These are phyloP conservation scores for Neurospora terricola DNA, from an alignment of 495 filamentous ascomycete species.

Conservation along the genomic window DNA sequence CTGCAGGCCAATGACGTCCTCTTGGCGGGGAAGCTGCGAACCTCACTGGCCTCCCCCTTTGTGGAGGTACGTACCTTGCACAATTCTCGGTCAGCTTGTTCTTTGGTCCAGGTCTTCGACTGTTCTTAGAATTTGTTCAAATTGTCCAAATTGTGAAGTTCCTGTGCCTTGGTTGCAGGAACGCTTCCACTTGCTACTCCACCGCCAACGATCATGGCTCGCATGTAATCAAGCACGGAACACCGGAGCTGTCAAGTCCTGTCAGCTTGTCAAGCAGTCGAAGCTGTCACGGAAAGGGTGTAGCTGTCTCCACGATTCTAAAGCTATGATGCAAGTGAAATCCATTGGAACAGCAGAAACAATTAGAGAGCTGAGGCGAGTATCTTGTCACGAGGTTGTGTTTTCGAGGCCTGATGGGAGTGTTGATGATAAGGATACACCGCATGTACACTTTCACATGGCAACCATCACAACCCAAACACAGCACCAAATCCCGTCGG, in stretches of 20 bases:
- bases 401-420: neutral
- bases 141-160: neutral
- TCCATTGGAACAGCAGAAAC: neutral
- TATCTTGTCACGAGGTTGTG: neutral
- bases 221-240: neutral
- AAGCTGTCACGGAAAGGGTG: too few relatives aligned
- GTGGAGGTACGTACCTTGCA: neutral
- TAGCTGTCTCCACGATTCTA: neutral
- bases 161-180: neutral
- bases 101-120: neutral
- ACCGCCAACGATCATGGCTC: neutral
- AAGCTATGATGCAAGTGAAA: neutral
- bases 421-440: neutral
- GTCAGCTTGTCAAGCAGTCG: too few relatives aligned
- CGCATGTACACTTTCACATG: neutral
- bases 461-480: neutral
- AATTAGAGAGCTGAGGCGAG: neutral
- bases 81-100: neutral
- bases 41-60: neutral
- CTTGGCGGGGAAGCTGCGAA: neutral
- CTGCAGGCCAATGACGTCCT: slow-evolving; percentile 6
- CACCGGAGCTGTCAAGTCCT: too few relatives aligned
- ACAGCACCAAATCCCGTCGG: neutral
- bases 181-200: neutral
- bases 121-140: neutral